Evolutionary conservation across 225 moss, liverwort and hornwort genomes (phyloP).

Genomic region (Sphagnum contortum): DNA sequence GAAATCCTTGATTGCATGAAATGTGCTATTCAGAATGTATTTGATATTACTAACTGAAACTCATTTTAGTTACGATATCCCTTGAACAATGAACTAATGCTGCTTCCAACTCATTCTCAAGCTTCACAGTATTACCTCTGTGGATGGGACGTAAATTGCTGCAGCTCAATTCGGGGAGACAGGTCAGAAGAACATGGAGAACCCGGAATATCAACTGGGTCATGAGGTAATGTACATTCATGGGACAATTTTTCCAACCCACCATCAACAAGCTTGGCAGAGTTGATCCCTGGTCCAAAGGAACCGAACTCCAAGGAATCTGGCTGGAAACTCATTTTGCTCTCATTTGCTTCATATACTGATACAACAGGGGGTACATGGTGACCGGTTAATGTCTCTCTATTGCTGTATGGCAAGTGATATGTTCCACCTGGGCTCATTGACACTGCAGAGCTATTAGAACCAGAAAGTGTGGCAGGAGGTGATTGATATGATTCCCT

Average conservation of each 20-base stretch:
- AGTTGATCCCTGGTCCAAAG: not conserved
- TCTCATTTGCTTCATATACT: not conserved
- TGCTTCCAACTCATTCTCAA: too few relatives aligned
- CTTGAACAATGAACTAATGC: too few relatives aligned
- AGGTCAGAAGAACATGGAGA: constrained; percentile 4
- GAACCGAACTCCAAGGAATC: constrained; percentile 10
- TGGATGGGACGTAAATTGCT: constrained; percentile 8
- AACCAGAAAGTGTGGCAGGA: constrained; percentile 9
- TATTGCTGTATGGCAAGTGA: too few relatives aligned
- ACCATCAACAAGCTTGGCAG: not conserved
- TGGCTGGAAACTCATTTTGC: not conserved
- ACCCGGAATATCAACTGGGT: constrained; percentile 3
- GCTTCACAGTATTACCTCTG: constrained; percentile 1
- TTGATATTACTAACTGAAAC: too few relatives aligned
- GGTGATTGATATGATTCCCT: constrained; percentile 2
- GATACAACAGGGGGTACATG: not conserved
- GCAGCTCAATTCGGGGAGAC: not conserved
- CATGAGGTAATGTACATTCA: constrained; percentile 8
- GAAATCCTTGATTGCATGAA: too few relatives aligned
- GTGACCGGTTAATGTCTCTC: not conserved
- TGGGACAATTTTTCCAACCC: constrained; percentile 7
- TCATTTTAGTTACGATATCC: too few relatives aligned
- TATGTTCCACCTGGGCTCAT: not conserved
- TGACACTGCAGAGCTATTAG: constrained; percentile 9
- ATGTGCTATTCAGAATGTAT: too few relatives aligned